Base-by-base conservation (phyloP, 2,329 filamentous ascomycete genomes). In the Ophiostoma novo-ulmi region DNA sequence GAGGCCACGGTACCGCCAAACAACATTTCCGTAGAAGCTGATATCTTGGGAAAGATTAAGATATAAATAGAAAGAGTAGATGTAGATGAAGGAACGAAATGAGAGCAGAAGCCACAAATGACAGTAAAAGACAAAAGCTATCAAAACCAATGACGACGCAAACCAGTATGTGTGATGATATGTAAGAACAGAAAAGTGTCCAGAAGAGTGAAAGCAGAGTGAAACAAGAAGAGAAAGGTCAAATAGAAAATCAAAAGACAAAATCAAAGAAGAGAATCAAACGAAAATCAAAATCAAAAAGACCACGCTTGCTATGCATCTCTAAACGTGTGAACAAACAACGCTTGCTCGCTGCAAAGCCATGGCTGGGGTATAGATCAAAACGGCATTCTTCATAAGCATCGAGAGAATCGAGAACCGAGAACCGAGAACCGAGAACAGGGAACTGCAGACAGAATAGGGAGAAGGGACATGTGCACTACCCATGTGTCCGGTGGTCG, bases 401-500 rank as follows among this genome's bases (percentile, higher is more conserved):
- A 58, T 26, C 5, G 52, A 58, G 22, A 58, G 11, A 6, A n/a
- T 48, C 44, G 6, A 20, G 17, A 48, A 48, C 44, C 7, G 17
- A 5, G 17, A 20, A n/a, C 44, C 44, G 17, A 20, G 17, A 48
- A 48, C 44, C 7, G 17, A 5, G 5, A 20, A 48, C 44, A 6
- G 44, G 17, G 44, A 48, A 48, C 5, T 7, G 38, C 31, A 31
- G 38, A 48, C 14, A 48, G 44, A 48, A 48, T 14, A 48, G 11
- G 58, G 58, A 63, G n/a, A 11, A 17, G 61, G 20, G 10, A n/a
- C 35, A n/a, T 2, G 17, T 10, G 13, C 31, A 35, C 31, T 31
- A 66, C 1, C 31, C 65, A 5, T 65, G 41, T 48, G 44, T 48
- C 52, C 72, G 63, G n/a, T 44, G 71, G 36, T 65, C 63, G 5